A percentile compares a stretch with the other conserved stretches of the same genome.
Conservation (phyloP, 208 protist species). For the Trypanosoma vivax region DNA sequence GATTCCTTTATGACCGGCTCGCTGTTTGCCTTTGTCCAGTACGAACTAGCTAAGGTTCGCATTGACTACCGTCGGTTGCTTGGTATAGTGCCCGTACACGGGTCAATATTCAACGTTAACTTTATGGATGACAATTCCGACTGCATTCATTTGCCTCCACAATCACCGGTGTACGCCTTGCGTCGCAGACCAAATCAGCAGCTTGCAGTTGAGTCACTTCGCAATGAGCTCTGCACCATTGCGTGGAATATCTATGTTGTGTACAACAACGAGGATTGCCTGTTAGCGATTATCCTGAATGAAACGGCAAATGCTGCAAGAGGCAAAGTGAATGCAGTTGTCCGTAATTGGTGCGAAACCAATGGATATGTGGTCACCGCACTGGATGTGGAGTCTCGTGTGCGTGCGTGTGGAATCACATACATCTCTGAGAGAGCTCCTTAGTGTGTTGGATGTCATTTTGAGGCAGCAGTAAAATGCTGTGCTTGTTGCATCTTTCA, state of each 20-base stretch:
- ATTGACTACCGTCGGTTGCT: constrained; percentile 15
- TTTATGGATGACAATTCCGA: constrained; percentile 20
- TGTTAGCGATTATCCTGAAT: constrained; percentile 5
- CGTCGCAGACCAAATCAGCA: neutral
- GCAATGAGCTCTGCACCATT: neutral
- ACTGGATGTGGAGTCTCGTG: constrained; percentile 8
- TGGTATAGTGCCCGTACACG: constrained; percentile 29
- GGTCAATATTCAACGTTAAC: constrained; percentile 23
- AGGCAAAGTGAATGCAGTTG: neutral
- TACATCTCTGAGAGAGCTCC: constrained; percentile 4
- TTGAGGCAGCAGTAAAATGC: no score
- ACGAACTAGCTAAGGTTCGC: constrained; percentile 13
- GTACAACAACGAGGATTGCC: constrained; percentile 7
- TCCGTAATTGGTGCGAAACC: constrained; percentile 2
- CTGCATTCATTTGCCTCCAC: constrained; percentile 18
- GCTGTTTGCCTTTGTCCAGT: constrained; percentile 35
- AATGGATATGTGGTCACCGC: neutral
- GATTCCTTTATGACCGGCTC: constrained; percentile 54
- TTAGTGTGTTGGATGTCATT: neutral
- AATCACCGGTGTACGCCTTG: constrained; percentile 1
- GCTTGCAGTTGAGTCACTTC: constrained; percentile 1
- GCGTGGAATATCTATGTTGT: constrained; percentile 3
- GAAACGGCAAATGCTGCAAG: neutral
- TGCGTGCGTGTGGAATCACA: neutral
- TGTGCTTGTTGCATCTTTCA: no score